Percentiles rank a stretch among this genome's conserved stretches.
Evolutionary conservation across 2,329 filamentous ascomycete species (phyloP).

Genomic region (Leptographium wingfieldii): DNA sequence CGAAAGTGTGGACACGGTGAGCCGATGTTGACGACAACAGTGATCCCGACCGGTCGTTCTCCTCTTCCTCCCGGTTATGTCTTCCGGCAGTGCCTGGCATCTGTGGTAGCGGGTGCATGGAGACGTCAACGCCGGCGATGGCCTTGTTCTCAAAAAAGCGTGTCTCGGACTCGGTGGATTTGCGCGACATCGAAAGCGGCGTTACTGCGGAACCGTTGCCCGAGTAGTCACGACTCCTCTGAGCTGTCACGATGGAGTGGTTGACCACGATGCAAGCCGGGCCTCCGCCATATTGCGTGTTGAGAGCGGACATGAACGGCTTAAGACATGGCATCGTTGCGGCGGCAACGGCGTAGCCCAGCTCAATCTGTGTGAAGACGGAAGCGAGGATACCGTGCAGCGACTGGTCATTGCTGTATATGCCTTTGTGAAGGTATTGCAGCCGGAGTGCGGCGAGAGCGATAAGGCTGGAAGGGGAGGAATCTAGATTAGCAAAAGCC

Average conservation of each 20-base stretch:
- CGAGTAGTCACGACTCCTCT: neutral
- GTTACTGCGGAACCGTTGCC: neutral
- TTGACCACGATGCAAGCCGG: slow-evolving; percentile 7
- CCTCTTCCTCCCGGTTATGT: neutral
- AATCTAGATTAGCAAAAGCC: neutral
- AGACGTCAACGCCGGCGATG: neutral
- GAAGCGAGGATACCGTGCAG: slow-evolving; percentile 22
- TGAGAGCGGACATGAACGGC: slow-evolving; percentile 27
- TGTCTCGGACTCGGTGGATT: neutral
- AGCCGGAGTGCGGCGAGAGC: slow-evolving; percentile 25
- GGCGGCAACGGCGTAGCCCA: slow-evolving; percentile 27
- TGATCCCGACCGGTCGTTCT: neutral
- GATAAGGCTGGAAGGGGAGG: slow-evolving; percentile 21
- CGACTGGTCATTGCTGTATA: slow-evolving; percentile 22
- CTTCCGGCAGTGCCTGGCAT: neutral
- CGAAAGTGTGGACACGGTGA: neutral
- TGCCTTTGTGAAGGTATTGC: slow-evolving; percentile 19
- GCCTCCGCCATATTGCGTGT: slow-evolving; percentile 19
- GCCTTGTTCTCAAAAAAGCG: neutral
- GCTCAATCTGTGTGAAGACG: slow-evolving; percentile 26
- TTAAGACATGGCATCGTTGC: slow-evolving; percentile 29
- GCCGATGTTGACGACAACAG: neutral
- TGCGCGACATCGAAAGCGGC: neutral
- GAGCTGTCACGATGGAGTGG: neutral
- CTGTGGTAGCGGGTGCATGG: neutral